Conservation (phyloP, 176 grass and related monocot species). For the Triticum timopheevii region DNA sequence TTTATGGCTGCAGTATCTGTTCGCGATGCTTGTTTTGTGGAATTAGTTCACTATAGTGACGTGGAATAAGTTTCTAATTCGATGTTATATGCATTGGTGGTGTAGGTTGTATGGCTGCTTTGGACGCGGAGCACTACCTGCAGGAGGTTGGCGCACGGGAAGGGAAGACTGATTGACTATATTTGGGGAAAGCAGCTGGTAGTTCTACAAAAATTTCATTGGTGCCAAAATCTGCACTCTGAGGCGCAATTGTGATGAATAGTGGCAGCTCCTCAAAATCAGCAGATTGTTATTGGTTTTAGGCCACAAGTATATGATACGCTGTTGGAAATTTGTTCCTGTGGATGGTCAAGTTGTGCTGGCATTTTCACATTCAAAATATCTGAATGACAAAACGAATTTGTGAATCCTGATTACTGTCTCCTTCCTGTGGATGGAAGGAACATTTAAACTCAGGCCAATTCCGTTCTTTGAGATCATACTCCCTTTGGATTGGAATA, state of each 20-base stretch:
- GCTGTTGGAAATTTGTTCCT: slow-evolving; percentile 29
- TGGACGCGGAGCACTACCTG: slow-evolving; percentile 96
- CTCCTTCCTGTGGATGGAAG: background rate
- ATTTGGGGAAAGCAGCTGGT: background rate
- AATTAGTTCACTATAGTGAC: background rate
- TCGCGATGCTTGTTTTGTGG: background rate
- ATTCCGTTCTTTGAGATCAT: background rate
- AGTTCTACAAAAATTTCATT: background rate
- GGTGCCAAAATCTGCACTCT: slow-evolving; percentile 35
- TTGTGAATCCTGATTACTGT: background rate
- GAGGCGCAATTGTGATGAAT: background rate
- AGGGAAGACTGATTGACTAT: slow-evolving; percentile 68
- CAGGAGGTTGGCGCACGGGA: slow-evolving; percentile 78
- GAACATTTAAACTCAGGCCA: background rate
- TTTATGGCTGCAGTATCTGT: background rate
- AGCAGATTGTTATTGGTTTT: background rate
- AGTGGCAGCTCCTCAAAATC: background rate
- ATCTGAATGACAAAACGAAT: background rate
- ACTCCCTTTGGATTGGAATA: no score
- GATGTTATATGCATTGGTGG: background rate
- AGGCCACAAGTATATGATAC: slow-evolving; percentile 17
- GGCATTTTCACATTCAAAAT: background rate
- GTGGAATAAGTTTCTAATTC: background rate
- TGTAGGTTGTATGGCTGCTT: slow-evolving; percentile 92
- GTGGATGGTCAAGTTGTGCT: background rate